These are phyloP conservation scores for Neocucurbitaria cava DNA, from an alignment of 2,329 filamentous ascomycete genomes.

Conservation along the genomic window DNA sequence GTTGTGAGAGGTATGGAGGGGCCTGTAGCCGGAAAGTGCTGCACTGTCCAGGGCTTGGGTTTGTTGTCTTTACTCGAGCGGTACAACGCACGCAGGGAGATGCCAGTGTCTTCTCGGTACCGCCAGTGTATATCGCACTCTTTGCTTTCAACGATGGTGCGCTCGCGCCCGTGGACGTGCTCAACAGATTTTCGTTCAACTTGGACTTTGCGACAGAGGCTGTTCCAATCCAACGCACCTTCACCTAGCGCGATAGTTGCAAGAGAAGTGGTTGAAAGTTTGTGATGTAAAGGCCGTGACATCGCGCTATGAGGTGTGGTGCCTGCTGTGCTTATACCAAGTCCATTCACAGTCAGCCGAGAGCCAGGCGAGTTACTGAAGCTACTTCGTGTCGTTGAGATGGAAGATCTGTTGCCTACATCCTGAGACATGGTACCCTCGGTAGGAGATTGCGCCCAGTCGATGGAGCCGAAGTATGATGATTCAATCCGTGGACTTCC, in stretches of 20 bases:
- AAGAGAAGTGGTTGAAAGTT: slow-evolving; percentile 29
- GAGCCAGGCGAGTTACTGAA: slow-evolving; percentile 21
- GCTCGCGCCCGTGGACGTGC: slow-evolving; percentile 7
- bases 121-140: slow-evolving; percentile 39
- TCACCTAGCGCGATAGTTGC: slow-evolving; percentile 33
- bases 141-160: slow-evolving; percentile 9
- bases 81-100: slow-evolving; percentile 33
- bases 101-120: slow-evolving; percentile 36
- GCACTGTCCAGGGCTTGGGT: slow-evolving; percentile 28
- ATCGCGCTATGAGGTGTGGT: slow-evolving; percentile 29
- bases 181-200: slow-evolving; percentile 31
- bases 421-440: slow-evolving; percentile 1
- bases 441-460: slow-evolving; percentile 23
- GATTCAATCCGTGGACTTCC: slow-evolving; percentile 19
- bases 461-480: slow-evolving; percentile 20
- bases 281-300: slow-evolving; percentile 20
- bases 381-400: slow-evolving; percentile 27
- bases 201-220: slow-evolving; percentile 32
- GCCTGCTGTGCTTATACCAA: slow-evolving; percentile 18
- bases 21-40: slow-evolving; percentile 39
- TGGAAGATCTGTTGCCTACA: slow-evolving; percentile 19
- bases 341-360: slow-evolving; percentile 6
- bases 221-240: slow-evolving; percentile 39
- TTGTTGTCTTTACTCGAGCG: slow-evolving; percentile 28
- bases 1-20: slow-evolving; percentile 42